Percentiles rank a stretch among this genome's conserved stretches.
Conservation (phyloP, 2,329 filamentous ascomycete species). For the Clonostachys sp. region DNA sequence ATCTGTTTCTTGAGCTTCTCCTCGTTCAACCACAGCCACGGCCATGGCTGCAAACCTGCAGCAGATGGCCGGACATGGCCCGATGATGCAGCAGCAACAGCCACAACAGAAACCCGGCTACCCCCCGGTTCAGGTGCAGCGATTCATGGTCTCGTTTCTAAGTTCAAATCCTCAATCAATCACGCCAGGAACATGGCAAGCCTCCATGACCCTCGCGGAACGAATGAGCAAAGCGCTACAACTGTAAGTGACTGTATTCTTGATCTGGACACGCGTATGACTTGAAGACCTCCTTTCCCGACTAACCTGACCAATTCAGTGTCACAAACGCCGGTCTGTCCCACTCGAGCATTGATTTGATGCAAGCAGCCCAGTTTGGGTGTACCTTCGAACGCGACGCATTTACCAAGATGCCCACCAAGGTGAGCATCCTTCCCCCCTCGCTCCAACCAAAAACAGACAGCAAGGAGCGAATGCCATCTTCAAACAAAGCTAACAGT, state of each 20-base stretch:
- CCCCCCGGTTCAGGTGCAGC: neutral
- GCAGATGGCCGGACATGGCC: conserved; percentile 45
- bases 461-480: neutral
- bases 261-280: no score
- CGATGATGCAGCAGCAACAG: conserved; percentile 31
- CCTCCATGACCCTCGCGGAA: conserved; percentile 26
- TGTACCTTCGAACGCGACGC: conserved; percentile 42
- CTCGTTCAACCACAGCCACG: conserved; percentile 19
- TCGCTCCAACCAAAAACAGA: neutral
- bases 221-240: conserved; percentile 35
- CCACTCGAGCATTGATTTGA: conserved; percentile 32
- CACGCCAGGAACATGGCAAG: conserved; percentile 26
- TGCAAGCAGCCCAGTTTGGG: conserved; percentile 33
- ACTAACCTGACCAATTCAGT: conserved; percentile 22
- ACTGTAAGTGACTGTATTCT: conserved; percentile 25
- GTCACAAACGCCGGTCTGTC: conserved; percentile 44
- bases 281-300: conserved; percentile 2
- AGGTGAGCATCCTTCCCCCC: conserved; percentile 25
- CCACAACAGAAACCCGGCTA: neutral
- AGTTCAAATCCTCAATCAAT: no score
- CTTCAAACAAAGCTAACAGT: conserved; percentile 10
- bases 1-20: conserved; percentile 1
- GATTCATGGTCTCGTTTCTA: no score
- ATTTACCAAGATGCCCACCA: conserved; percentile 39
- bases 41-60: conserved; percentile 59